Conservation (phyloP, 2,329 filamentous ascomycete genomes). For the Aureobasidium pullulans region DNA sequence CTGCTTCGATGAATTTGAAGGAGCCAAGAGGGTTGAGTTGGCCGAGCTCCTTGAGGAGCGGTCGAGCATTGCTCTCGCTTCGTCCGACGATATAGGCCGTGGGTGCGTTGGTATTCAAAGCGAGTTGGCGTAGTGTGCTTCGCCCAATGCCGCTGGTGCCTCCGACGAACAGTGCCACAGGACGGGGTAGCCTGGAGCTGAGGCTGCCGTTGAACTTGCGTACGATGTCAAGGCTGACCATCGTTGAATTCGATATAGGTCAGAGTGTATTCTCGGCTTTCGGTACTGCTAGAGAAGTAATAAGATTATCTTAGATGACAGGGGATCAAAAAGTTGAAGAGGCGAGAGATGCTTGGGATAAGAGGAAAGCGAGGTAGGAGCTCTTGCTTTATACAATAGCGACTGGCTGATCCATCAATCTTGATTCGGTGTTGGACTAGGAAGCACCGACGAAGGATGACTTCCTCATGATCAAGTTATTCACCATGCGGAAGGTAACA, state of each 20-base stretch:
- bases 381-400: neutral
- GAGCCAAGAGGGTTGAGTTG: neutral
- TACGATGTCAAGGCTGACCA: neutral
- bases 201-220: neutral
- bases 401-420: too few relatives aligned
- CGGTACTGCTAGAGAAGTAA: too few relatives aligned
- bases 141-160: constrained; percentile 19
- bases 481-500: neutral
- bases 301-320: neutral
- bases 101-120: neutral
- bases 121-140: constrained; percentile 15
- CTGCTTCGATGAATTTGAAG: constrained; percentile 39
- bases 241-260: neutral
- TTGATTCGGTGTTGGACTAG: neutral
- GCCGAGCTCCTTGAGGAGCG: neutral
- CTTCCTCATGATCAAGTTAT: neutral
- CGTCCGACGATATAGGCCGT: constrained; percentile 19
- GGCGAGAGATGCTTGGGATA: neutral
- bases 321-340: neutral
- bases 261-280: neutral
- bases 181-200: neutral
- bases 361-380: neutral
- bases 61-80: neutral
- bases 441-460: neutral
- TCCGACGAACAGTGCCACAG: constrained; percentile 17